Percentiles rank a stretch among this genome's conserved stretches.
Evolutionary conservation across 805 yeast species (phyloP).

Genomic region (Candida takata): DNA sequence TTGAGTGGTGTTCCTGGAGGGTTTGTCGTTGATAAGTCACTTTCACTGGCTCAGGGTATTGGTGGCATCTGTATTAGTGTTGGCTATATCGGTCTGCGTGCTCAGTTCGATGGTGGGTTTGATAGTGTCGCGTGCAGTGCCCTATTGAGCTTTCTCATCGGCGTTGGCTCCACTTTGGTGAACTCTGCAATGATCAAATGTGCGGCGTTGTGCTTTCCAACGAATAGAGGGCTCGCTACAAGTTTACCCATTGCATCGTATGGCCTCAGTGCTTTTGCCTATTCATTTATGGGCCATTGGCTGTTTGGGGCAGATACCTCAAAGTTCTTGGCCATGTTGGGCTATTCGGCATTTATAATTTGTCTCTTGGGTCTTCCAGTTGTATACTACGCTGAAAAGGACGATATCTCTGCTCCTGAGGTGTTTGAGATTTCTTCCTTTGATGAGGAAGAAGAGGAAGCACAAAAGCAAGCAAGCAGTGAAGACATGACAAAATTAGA

Average conservation of each 20-base stretch:
- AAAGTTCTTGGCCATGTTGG: constrained; percentile 38
- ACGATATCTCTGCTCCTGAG: not conserved
- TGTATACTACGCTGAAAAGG: constrained; percentile 24
- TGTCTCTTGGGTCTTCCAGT: constrained; percentile 41
- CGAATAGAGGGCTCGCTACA: constrained; percentile 65
- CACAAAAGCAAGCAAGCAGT: not conserved
- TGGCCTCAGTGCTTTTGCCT: constrained; percentile 67
- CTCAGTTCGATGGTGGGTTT: constrained; percentile 38
- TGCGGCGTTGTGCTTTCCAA: constrained; percentile 64
- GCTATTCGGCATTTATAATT: constrained; percentile 34
- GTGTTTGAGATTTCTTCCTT: not conserved
- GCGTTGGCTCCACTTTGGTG: constrained; percentile 61
- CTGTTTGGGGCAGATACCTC: constrained; percentile 51
- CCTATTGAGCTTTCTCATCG: constrained; percentile 46
- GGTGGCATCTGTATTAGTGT: constrained; percentile 43
- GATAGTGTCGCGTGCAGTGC: constrained; percentile 37
- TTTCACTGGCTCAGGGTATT: constrained; percentile 40
- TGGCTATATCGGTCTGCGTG: constrained; percentile 52
- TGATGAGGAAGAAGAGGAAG: not conserved
- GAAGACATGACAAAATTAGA: constrained; percentile 6
- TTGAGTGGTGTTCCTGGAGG: constrained; percentile 68
- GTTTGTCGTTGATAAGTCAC: constrained; percentile 58
- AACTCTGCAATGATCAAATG: constrained; percentile 64
- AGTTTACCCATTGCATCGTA: constrained; percentile 68
- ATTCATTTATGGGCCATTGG: constrained; percentile 46